phyloP scores from a whole-genome alignment of 2,329 filamentous ascomycete species.

The Aspergillus niger region DNA sequence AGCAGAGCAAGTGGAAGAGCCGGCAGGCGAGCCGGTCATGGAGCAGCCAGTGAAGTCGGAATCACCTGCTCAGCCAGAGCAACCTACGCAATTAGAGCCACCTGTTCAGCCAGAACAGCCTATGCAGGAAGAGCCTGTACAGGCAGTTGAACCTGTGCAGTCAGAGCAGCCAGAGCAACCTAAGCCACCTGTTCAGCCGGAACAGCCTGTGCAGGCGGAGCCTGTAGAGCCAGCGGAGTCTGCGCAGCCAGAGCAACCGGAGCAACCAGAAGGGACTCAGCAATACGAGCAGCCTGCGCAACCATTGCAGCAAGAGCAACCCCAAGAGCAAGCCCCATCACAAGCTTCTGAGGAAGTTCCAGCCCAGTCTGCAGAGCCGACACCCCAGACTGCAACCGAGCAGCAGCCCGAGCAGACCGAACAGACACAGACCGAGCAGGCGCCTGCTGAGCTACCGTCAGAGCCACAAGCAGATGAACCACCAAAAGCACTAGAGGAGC shows the following conservation, averaged over 20 bases:
- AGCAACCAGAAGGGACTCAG: neutral
- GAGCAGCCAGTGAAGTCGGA: neutral
- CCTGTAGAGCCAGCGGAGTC: neutral
- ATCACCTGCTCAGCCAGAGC: neutral
- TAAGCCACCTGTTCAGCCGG: neutral
- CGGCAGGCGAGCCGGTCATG: neutral
- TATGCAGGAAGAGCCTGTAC: neutral
- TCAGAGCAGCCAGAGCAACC: neutral
- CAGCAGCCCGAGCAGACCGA: neutral
- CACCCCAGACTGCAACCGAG: neutral
- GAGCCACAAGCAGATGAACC: slow-evolving; percentile 4
- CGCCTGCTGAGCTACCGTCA: slow-evolving; percentile 1
- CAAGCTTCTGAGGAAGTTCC: neutral
- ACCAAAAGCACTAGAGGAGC: slow-evolving; percentile 1
- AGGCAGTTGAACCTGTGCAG: neutral
- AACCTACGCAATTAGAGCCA: neutral
- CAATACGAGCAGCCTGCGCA: neutral
- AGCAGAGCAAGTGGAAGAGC: neutral
- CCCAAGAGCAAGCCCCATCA: neutral
- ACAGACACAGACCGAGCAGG: neutral
- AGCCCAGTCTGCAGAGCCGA: neutral
- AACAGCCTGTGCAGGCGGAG: neutral
- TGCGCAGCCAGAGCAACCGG: neutral
- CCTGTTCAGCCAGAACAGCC: neutral
- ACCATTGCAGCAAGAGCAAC: neutral